Conservation (phyloP, 495 filamentous ascomycete genomes). For the Clavariopsis aquatica region DNA sequence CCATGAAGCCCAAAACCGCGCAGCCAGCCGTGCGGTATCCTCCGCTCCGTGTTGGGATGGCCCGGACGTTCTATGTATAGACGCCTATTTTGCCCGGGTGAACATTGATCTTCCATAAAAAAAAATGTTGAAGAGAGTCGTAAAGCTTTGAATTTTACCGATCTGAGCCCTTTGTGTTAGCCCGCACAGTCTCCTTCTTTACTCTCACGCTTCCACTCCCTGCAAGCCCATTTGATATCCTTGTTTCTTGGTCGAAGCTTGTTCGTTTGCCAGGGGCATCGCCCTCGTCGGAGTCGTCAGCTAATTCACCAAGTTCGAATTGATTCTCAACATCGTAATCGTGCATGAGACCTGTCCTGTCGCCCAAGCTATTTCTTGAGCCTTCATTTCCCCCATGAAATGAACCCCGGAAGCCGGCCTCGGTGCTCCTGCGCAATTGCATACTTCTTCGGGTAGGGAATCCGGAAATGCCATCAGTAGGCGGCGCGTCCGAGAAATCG, state of each 20-base stretch:
- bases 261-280: conserved; percentile 41
- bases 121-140: not conserved
- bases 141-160: conserved; percentile 12
- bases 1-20: conserved; percentile 1
- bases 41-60: not conserved
- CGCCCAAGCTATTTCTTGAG: conserved; percentile 42
- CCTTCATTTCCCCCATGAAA: conserved; percentile 24
- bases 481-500: conserved; percentile 69
- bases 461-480: conserved; percentile 87
- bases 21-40: conserved; percentile 8
- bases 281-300: conserved; percentile 69
- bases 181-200: conserved; percentile 28
- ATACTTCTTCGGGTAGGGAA: conserved; percentile 87
- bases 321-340: conserved; percentile 71
- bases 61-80: conserved; percentile 17
- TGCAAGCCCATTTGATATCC: conserved; percentile 5
- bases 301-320: conserved; percentile 66
- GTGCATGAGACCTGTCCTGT: conserved; percentile 79
- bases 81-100: conserved; percentile 4
- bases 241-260: conserved; percentile 42
- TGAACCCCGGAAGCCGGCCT: conserved; percentile 55
- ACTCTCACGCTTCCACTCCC: conserved; percentile 25
- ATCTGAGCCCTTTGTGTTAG: conserved; percentile 22
- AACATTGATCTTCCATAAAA: not conserved
- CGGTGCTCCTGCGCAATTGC: conserved; percentile 76